Conservation (phyloP, 306 rosid genomes). For the Gastrolobium villosum region DNA sequence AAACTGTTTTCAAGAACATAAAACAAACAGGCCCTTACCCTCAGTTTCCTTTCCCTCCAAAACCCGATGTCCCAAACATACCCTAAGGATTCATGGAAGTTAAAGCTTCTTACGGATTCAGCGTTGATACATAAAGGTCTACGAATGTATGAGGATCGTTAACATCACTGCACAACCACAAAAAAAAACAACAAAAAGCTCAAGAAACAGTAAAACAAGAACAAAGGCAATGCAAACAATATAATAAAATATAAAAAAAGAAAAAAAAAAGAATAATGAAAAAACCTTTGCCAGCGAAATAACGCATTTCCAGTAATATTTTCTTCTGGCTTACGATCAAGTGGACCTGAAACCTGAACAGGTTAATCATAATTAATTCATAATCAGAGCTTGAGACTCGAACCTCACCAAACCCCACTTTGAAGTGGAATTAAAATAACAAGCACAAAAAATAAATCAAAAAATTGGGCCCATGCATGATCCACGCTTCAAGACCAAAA, state of each 20-base stretch:
- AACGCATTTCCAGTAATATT: constrained; percentile 73
- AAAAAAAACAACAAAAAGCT: constrained; percentile 13
- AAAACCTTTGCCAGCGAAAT: constrained; percentile 97
- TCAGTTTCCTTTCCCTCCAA: too few species aligned
- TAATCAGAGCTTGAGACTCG: too few species aligned
- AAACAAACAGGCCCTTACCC: too few species aligned
- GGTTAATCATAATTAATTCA: constrained; percentile 49
- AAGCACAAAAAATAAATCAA: too few species aligned
- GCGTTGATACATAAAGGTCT: constrained; percentile 83
- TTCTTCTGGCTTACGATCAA: constrained; percentile 77
- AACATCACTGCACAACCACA: constrained; percentile 70
- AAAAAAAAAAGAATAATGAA: constrained; percentile 14
- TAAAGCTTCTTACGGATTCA: constrained; percentile 79
- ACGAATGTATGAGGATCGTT: constrained; percentile 89
- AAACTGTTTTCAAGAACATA: too few species aligned
- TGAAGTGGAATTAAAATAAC: too few species aligned
- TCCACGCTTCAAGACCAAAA: too few species aligned
- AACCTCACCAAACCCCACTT: too few species aligned
- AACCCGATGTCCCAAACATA: background rate
- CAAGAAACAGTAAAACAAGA: constrained; percentile 5
- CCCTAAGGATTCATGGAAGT: constrained; percentile 30
- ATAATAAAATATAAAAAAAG: background rate
- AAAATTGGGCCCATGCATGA: too few species aligned
- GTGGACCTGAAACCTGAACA: constrained; percentile 89
- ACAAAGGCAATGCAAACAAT: background rate